Percentiles rank a stretch among this genome's conserved stretches.
These are phyloP conservation scores for Flaveria linearis DNA, from an alignment of 129 eudicot species.

Conservation along the genomic window DNA sequence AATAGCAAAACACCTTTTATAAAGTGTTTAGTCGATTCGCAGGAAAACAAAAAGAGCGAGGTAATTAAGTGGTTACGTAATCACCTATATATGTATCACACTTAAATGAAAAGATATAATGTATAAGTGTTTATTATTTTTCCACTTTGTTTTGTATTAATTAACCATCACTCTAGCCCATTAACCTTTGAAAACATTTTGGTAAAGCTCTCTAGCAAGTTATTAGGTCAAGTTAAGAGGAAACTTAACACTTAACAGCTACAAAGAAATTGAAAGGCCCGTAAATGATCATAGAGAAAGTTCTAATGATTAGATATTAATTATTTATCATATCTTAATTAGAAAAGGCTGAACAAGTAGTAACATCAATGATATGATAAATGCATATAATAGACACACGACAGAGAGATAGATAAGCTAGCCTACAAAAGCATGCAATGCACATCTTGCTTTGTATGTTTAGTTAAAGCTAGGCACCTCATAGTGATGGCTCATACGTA, in stretches of 20 bases:
- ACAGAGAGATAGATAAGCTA: conserved; percentile 3
- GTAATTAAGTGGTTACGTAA: too few species aligned
- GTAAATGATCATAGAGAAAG: not conserved
- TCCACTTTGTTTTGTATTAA: too few species aligned
- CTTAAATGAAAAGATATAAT: too few species aligned
- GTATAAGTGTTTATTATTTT: too few species aligned
- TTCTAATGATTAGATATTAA: not conserved
- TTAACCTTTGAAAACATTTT: too few species aligned
- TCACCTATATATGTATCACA: too few species aligned
- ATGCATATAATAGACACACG: not conserved
- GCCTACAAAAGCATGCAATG: conserved; percentile 11
- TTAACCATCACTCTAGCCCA: too few species aligned
- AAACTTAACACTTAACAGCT: not conserved
- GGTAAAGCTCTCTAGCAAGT: too few species aligned
- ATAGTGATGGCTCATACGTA: conserved; percentile 6
- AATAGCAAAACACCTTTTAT: too few species aligned
- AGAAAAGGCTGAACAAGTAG: not conserved
- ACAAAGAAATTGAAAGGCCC: not conserved
- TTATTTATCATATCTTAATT: not conserved
- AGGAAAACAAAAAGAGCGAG: too few species aligned
- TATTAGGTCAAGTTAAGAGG: too few species aligned
- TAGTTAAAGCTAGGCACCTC: conserved; percentile 1
- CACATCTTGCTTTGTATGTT: not conserved
- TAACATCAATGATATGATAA: not conserved
- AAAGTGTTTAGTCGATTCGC: too few species aligned